Evolutionary conservation across 768 basidiomycete genomes (phyloP), one percentile per base, ranked within the genome.

Genomic region (Mycena vitilis): DNA sequence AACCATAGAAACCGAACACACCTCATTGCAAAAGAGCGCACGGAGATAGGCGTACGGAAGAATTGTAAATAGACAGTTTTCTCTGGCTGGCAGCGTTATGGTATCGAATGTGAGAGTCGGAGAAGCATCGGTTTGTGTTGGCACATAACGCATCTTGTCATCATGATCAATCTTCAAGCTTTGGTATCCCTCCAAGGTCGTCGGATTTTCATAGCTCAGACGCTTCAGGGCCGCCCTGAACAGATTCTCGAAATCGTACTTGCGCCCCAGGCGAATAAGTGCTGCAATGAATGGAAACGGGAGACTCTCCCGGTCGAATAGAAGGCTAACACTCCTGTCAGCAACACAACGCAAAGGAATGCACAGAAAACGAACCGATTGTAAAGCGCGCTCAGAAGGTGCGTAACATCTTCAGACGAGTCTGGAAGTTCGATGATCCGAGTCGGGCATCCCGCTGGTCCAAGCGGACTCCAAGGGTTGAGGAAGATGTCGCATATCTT

Each of bases 371-470:
- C 62, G n/a, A 23, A 64, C 68, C 59, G 63, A 38, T 71, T 65
- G n/a, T 73, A 71, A 7, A 73, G 30, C 0, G 47, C 66, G 15
- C 58, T 16, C n/a, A 71, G 64, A 8, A 73, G 67, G 16, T 71
- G 61, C 44, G 61, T n/a, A 4, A 71, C 13, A 37, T 73, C 70
- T 42, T 49, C 53, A 15, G 64, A 25, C 20, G 60, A 34, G 49
- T 73, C 73, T 13, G 53, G 55, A 0, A 73, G 57, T 12, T 66
- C 55, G 48, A 73, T 48, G 30, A 30, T 30, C n/a, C n/a, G n/a
- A 13, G 70, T 49, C 12, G 67, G 73, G 44, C 73, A 73, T 1
- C 63, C 67, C 23, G 40, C 44, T 62, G 69, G 34, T 51, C 55
- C 30, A n/a, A n/a, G n/a, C n/a, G n/a, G n/a, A n/a, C n/a, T 57